phyloP scores from a whole-genome alignment of 2,329 filamentous ascomycete genomes.

The Ascochyta viciae-villosae region DNA sequence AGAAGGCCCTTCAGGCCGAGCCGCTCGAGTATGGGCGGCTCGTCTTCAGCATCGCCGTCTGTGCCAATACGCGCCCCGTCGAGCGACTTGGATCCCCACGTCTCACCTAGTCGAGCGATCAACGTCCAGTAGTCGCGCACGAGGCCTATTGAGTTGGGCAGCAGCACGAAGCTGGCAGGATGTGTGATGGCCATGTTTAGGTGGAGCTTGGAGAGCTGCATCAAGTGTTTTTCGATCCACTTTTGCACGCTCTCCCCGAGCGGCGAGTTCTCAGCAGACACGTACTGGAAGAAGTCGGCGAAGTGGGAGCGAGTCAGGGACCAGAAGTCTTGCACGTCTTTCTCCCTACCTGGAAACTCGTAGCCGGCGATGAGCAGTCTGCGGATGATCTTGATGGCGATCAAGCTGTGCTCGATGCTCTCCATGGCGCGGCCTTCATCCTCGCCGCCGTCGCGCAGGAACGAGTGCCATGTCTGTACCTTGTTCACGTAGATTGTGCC shows the following conservation, averaged over 20 bases:
- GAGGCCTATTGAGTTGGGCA: constrained; percentile 80
- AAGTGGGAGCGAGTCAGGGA: constrained; percentile 75
- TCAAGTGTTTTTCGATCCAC: constrained; percentile 80
- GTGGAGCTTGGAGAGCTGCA: constrained; percentile 92
- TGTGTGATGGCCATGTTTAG: constrained; percentile 82
- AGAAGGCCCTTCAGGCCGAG: constrained; percentile 84
- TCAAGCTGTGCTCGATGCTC: constrained; percentile 77
- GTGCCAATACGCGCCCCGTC: constrained; percentile 51
- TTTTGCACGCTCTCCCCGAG: constrained; percentile 61
- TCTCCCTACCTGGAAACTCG: constrained; percentile 80
- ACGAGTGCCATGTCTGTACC: constrained; percentile 71
- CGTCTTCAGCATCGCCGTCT: constrained; percentile 57
- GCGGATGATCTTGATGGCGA: constrained; percentile 79
- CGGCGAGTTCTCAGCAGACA: constrained; percentile 63
- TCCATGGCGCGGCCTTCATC: constrained; percentile 66
- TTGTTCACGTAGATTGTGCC: constrained; percentile 79
- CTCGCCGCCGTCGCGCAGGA: constrained; percentile 64
- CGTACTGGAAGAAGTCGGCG: constrained; percentile 73
- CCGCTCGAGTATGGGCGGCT: constrained; percentile 72
- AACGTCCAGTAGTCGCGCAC: constrained; percentile 86
- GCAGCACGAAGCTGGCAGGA: constrained; percentile 79
- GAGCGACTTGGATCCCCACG: constrained; percentile 65
- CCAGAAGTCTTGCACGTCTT: constrained; percentile 82
- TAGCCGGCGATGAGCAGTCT: constrained; percentile 82
- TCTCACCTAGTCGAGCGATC: constrained; percentile 76